Evolutionary conservation across 306 rosid genomes (phyloP), one percentile per base, ranked within the genome.

Genomic region (Morella rubra): DNA sequence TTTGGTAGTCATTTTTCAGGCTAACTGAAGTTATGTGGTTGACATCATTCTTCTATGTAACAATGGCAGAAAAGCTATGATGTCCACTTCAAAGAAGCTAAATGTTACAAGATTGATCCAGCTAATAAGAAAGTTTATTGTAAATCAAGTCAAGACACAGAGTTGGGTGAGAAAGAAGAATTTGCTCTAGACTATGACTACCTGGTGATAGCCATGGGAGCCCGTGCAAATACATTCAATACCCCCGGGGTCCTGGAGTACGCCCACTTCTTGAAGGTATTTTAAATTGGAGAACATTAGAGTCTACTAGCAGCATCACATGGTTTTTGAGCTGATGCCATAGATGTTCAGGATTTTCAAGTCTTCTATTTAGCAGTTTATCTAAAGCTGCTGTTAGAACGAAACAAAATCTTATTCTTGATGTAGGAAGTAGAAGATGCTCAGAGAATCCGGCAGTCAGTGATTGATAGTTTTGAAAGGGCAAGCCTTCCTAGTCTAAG

Each of bases 181-280:
- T 89, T 92, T 80, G 84, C 54, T 8, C 82, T 95, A 73, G 97
- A 92, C 78, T 95, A 92, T 41, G 98, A 95, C 82, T 89, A 83
- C 87, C 89, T 95, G 27, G 84, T 95, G 74, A 65, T 95, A 50
- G 83, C 84, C 3, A 91, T 95, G 44, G 99, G 99, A 37, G 98
- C 99, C 46, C 87, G 81, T 80, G 97, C 89, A 62, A 92, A 95
- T 62, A 95, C 99, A 67, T 92, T 95, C 82, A 95, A 95, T 61
- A 95, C 98, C 62, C 99, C 99, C n/a, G 98, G 99, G 51, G 99
- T 95, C 51, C 69, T 70, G 73, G 98, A 95, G 85, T 83, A 95
- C 72, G 93, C 97, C 77, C 99, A 92, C 71, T 95, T 95, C 82
- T 86, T 95, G 86, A 95, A 95, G 97, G 97, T 95, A 71, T 22